A percentile compares a stretch with the other conserved stretches of the same genome.
Evolutionary conservation across 805 yeast species (phyloP).

Genomic region (Yueomyces sinensis): DNA sequence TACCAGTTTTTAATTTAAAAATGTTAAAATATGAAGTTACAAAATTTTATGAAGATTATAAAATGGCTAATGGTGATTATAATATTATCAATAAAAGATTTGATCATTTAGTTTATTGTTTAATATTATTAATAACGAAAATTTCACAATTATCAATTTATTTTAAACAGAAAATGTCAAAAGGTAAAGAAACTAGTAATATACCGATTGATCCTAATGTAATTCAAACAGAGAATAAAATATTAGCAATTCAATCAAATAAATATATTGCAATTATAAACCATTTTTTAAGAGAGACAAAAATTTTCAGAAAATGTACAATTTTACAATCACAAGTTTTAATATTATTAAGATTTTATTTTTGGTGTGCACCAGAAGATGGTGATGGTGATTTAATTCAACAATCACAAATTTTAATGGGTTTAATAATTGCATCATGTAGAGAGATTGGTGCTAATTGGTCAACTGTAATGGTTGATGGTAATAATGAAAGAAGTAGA

Average conservation of each 20-base stretch:
- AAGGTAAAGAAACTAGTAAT: neutral
- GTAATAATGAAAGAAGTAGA: too few species aligned
- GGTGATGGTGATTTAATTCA: slow-evolving; percentile 21
- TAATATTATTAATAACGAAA: slow-evolving; percentile 13
- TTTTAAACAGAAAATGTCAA: too few species aligned
- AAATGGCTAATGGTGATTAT: slow-evolving; percentile 2
- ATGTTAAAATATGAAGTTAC: slow-evolving; percentile 7
- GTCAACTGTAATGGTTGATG: slow-evolving; percentile 9
- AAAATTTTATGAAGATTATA: slow-evolving; percentile 8
- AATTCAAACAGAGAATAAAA: slow-evolving; percentile 1
- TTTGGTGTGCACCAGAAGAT: slow-evolving; percentile 24
- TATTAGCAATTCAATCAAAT: slow-evolving; percentile 10
- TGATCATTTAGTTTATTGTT: slow-evolving; percentile 16
- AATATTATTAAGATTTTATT: slow-evolving; percentile 17
- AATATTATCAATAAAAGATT: slow-evolving; percentile 4
- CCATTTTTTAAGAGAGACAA: slow-evolving; percentile 13
- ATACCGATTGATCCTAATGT: slow-evolving; percentile 1
- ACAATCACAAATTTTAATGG: slow-evolving; percentile 18
- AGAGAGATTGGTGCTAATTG: slow-evolving; percentile 20
- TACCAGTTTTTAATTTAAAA: slow-evolving; percentile 15
- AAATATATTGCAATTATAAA: slow-evolving; percentile 15
- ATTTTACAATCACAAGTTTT: slow-evolving; percentile 17
- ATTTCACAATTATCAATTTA: slow-evolving; percentile 14
- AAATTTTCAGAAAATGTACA: slow-evolving; percentile 17
- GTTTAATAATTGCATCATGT: slow-evolving; percentile 17